These are phyloP conservation scores for Bathelium albidoporum DNA, from an alignment of 495 filamentous ascomycete genomes.

Conservation along the genomic window DNA sequence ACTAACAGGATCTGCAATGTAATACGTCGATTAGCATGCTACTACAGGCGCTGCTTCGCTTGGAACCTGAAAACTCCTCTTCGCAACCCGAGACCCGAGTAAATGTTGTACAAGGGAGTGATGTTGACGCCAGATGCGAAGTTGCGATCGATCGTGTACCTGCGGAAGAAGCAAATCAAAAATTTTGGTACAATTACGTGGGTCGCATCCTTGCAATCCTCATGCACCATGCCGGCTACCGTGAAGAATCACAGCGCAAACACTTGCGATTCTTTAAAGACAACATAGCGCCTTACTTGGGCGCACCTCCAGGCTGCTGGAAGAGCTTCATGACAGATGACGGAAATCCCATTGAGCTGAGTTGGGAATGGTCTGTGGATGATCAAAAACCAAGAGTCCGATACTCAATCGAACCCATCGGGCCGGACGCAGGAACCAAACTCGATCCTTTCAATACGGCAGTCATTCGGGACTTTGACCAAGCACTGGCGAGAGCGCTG, in stretches of 20 bases:
- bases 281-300: neutral
- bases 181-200: neutral
- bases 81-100: too few species aligned
- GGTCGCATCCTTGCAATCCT: neutral
- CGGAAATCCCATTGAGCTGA: neutral
- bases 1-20: too few species aligned
- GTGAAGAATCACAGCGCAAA: neutral
- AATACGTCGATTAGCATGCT: too few species aligned
- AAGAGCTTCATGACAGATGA: constrained; percentile 5
- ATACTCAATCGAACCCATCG: neutral
- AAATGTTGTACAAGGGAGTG: too few species aligned
- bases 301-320: neutral
- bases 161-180: too few species aligned
- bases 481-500: neutral
- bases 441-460: neutral
- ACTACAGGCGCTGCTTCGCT: too few species aligned
- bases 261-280: neutral
- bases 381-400: neutral
- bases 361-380: neutral
- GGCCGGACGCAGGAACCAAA: neutral
- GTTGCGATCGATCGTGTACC: too few species aligned
- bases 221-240: neutral
- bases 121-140: too few species aligned
- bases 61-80: too few species aligned
- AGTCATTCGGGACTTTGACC: neutral